Conservation (phyloP, 1,284 basidiomycete species). For the Ceratobasidium sp. region DNA sequence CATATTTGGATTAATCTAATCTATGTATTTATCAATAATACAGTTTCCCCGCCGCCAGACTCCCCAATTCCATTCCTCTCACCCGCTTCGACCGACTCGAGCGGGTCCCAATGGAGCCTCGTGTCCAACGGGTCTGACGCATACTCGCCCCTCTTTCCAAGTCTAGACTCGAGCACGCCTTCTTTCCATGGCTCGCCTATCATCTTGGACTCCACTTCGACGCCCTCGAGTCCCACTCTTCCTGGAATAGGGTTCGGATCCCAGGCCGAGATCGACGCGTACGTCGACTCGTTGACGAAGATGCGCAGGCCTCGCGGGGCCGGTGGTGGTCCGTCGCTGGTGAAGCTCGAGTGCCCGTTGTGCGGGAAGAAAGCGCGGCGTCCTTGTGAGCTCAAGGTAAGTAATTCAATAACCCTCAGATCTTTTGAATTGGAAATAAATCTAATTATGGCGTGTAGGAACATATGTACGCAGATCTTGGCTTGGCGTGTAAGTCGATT, state of each 20-base stretch:
- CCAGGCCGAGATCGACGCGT: conserved; percentile 3
- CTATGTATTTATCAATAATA: neutral
- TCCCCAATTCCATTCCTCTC: neutral
- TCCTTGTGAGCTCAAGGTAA: conserved; percentile 4
- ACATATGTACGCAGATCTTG: conserved; percentile 1
- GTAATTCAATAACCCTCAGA: neutral
- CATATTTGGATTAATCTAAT: too few species aligned
- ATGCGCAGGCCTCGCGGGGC: neutral
- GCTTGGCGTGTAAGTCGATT: neutral
- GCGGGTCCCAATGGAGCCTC: neutral
- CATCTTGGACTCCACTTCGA: neutral
- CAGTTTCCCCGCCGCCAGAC: neutral
- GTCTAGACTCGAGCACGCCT: neutral
- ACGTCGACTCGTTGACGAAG: neutral
- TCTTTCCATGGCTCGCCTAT: neutral
- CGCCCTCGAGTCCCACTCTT: neutral
- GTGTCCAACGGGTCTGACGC: neutral
- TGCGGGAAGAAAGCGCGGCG: neutral
- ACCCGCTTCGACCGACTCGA: conserved; percentile 16
- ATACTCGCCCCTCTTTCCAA: neutral
- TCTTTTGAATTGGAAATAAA: too few species aligned
- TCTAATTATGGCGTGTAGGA: neutral
- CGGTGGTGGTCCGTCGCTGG: neutral
- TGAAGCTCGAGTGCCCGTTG: neutral
- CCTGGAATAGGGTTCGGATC: neutral